A percentile compares a stretch with the other conserved stretches of the same genome.
Conservation (phyloP, 768 basidiomycete species). For the Pleurotus platypus region DNA sequence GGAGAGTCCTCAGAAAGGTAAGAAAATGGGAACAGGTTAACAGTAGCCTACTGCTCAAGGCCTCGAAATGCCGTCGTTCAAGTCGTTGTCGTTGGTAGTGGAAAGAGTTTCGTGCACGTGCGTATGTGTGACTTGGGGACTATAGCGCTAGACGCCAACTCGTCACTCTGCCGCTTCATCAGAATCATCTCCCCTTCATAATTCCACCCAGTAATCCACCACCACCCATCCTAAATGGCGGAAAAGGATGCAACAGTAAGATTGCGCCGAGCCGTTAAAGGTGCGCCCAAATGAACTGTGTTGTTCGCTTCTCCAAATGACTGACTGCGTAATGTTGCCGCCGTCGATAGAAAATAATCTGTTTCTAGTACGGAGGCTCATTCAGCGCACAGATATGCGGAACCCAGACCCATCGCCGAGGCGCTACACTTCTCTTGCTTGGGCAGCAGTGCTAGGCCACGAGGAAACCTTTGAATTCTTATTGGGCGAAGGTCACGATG, state of each 20-base stretch:
- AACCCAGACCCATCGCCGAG: slow-evolving; percentile 79
- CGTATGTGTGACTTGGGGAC: slow-evolving; percentile 1
- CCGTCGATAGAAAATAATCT: slow-evolving; percentile 81
- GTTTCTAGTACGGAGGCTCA: slow-evolving; percentile 84
- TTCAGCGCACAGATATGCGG: slow-evolving; percentile 83
- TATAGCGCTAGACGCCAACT: slow-evolving; percentile 3
- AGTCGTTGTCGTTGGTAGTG: no score
- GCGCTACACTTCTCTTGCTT: slow-evolving; percentile 85
- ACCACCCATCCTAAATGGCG: slow-evolving; percentile 50
- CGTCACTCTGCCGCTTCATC: not conserved
- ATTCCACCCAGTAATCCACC: slow-evolving; percentile 14
- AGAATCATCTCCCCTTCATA: no score
- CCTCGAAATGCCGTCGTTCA: no score
- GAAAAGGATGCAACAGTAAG: slow-evolving; percentile 77
- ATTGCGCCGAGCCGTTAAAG: slow-evolving; percentile 79
- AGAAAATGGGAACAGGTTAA: not conserved
- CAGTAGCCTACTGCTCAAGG: not conserved
- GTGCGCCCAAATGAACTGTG: slow-evolving; percentile 26
- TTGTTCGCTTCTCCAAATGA: not conserved
- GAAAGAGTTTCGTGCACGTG: not conserved
- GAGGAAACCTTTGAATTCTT: slow-evolving; percentile 94
- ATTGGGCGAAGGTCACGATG: slow-evolving; percentile 83
- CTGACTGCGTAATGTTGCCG: slow-evolving; percentile 14
- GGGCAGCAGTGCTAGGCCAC: slow-evolving; percentile 85
- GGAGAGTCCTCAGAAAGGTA: not conserved